Base-by-base conservation (phyloP, 352 stramenopile species). In the Pythium brassicae region DNA sequence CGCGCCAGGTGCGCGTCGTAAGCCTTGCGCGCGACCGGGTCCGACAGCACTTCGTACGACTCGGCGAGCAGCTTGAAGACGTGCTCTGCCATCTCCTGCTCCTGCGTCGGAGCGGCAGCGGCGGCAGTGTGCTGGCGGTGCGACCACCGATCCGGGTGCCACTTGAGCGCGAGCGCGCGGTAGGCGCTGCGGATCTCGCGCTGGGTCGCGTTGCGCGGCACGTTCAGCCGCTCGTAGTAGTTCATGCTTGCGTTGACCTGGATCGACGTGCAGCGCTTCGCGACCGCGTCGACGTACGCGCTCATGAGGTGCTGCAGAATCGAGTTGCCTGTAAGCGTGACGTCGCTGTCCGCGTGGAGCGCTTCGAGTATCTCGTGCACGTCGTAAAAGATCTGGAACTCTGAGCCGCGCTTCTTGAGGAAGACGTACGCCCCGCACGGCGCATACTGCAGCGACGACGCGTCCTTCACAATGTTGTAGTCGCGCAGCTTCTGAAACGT, bases 11-110 rank as follows among this genome's bases (percentile, higher is more conserved):
- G 74, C 1, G 53, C 62, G 55, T 95, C 86, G 39, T 95, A 95
- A 8, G 62, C 63, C 25, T 79, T 72, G 19, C 83, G 69, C 19
- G 78, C 73, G 27, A 80, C 66, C 15, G 65, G 43, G 53, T 95
- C 83, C 10, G 83, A 87, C 2, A 95, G 51, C 19, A 91, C 76
- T 59, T 95, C 85, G 43, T 95, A 93, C 8, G 86, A 77, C 61
- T 94, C 86, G 14, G 86, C 86, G 19, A 94, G 61, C 7, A 95
- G 56, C 56, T 95, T 95, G 52, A 95, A 95, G 19, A 89, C 74
- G 35, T 86, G 66, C 43, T 93, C 83, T 9, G 82, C 83, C 22
- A 79, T 82, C 15, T 84, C 66, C 48, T 83, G 69, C 54, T 94
- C 83, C 26, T 81, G 58, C n/a, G 74, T 77, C 7, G 59, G 37